These are phyloP conservation scores for Melocanna baccifera DNA, from an alignment of 176 grass and related monocot species.

Conservation along the genomic window DNA sequence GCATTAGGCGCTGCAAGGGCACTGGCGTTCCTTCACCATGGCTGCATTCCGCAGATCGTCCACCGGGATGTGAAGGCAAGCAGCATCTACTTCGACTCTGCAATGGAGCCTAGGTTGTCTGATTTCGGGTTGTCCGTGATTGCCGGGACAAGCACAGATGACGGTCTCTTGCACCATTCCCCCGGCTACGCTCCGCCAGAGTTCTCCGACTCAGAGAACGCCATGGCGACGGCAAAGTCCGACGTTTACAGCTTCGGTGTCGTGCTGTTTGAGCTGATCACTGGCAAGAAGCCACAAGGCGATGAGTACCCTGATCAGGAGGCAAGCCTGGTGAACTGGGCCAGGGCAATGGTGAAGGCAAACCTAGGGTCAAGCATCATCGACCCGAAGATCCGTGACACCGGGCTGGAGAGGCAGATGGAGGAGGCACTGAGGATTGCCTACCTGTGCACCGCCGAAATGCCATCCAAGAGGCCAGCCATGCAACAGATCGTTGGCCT, in stretches of 20 bases:
- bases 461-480: conserved; percentile 82
- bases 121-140: conserved; percentile 84
- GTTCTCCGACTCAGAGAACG: conserved; percentile 60
- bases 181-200: conserved; percentile 71
- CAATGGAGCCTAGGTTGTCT: conserved; percentile 78
- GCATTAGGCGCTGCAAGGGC: conserved; percentile 80
- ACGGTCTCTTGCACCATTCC: conserved; percentile 42
- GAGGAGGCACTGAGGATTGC: conserved; percentile 81
- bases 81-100: conserved; percentile 84
- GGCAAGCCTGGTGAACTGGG: conserved; percentile 63
- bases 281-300: conserved; percentile 76
- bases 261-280: conserved; percentile 84
- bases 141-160: conserved; percentile 35
- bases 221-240: conserved; percentile 55
- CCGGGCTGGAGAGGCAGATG: conserved; percentile 64
- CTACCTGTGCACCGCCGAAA: conserved; percentile 85
- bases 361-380: conserved; percentile 59
- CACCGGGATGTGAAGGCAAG: conserved; percentile 92
- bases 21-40: conserved; percentile 94
- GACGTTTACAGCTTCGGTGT: conserved; percentile 85
- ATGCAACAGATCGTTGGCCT: conserved; percentile 98
- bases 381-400: conserved; percentile 73
- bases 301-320: conserved; percentile 68
- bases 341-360: conserved; percentile 79
- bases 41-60: conserved; percentile 84